Evolutionary conservation across 192 early-diverging fungal genomes (phyloP), one percentile per base, ranked within the genome.

Genomic region (Pilaira anomala): DNA sequence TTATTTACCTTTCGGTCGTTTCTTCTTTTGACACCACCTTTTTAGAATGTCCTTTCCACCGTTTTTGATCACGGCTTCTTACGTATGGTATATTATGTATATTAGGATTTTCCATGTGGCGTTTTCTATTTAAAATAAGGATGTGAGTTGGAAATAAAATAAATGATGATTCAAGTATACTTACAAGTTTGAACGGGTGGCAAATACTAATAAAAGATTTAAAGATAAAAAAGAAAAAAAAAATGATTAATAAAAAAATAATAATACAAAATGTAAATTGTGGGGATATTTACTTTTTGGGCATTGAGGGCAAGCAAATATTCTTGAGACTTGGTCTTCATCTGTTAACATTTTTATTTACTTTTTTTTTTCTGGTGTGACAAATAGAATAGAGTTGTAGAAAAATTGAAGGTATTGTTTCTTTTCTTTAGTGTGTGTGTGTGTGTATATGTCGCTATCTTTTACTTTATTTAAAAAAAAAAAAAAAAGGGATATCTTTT

Each of bases 11-110:
- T 57, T 73, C 66, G 1, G 79, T 80, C 0, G 79, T 80, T 52
- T 80, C 79, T 60, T 75, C 76, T 60, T 77, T 77, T 14, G 76
- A 76, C n/a, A 75, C 79, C 2, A 78, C 71, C 44, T 80, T 80
- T 60, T 80, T 80, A 28, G 76, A 76, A 63, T 80, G 79, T 0
- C 79, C 79, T 39, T 80, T 77, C 79, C 79, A 80, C 36, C 79
- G 55, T 55, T 80, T 80, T 48, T 80, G 79, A 46, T 80, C 79
- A 25, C 79, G 74, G 46, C 73, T 67, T 41, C 79, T 73, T 11
- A 78, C 73, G 48, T 80, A 80, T 13, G 79, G 79, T 28, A 77
- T 80, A 53, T 80, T 80, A 65, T 80, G 78, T 28, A 80, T 80
- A 57, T 80, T 80, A 44, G 73, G 73, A 60, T 80, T 80, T 60